Conservation (phyloP, 2,329 filamentous ascomycete species). For the Trichoderma sp. region DNA sequence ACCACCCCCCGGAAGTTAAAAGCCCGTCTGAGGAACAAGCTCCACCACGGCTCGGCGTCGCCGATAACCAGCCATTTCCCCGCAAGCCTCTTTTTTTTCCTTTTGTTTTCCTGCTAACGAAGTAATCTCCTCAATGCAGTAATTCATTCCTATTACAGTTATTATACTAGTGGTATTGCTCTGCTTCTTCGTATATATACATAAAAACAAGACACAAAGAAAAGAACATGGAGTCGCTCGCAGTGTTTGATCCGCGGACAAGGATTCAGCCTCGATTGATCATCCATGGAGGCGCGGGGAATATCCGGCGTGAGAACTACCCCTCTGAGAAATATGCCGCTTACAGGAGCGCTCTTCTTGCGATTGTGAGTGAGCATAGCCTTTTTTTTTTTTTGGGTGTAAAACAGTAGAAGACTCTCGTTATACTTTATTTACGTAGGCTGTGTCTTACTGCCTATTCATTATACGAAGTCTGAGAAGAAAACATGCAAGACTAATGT, state of each 20-base stretch:
- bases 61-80: background rate
- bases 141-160: background rate
- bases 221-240: constrained; percentile 43
- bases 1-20: background rate
- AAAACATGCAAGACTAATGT: background rate
- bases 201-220: background rate
- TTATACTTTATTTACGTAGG: too few species aligned
- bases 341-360: constrained; percentile 62
- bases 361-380: constrained; percentile 52
- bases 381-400: background rate
- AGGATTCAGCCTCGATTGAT: constrained; percentile 60
- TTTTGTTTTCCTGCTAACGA: background rate
- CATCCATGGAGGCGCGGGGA: constrained; percentile 73
- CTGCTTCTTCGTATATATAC: background rate
- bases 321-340: constrained; percentile 57
- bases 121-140: background rate
- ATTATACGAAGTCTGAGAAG: too few species aligned
- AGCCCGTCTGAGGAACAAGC: background rate
- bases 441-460: too few species aligned
- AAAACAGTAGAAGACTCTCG: background rate
- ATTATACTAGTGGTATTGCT: too few species aligned
- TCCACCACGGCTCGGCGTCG: background rate
- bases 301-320: constrained; percentile 62
- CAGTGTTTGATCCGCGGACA: constrained; percentile 4
- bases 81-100: background rate